These are phyloP conservation scores for Prunus padus DNA, from an alignment of 306 rosid species.

Conservation along the genomic window DNA sequence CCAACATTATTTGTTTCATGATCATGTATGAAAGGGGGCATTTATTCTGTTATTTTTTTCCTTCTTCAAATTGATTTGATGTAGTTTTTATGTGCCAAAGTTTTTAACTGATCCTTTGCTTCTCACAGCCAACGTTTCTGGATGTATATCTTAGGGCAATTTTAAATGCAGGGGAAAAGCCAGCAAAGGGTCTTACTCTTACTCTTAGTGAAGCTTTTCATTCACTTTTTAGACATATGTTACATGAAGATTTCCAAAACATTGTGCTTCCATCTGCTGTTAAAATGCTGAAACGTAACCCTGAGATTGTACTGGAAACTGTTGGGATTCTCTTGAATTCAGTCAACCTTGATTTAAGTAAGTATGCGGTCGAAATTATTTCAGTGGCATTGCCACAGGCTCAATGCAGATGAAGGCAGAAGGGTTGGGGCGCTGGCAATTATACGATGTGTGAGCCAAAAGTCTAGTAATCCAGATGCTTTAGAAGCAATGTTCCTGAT, in stretches of 20 bases:
- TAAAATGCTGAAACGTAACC: conserved; percentile 97
- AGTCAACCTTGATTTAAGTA: conserved; percentile 84
- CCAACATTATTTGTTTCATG: neutral
- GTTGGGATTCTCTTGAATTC: conserved; percentile 73
- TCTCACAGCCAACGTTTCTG: conserved; percentile 69
- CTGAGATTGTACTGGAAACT: conserved; percentile 92
- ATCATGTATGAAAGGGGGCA: conserved; percentile 1
- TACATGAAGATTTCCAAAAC: conserved; percentile 77
- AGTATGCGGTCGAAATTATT: conserved; percentile 83
- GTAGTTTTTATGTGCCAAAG: conserved; percentile 10
- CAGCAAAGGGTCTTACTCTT: conserved; percentile 46
- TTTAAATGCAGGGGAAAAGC: conserved; percentile 79
- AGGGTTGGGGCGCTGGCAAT: conserved; percentile 71
- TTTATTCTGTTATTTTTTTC: neutral
- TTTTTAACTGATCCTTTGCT: conserved; percentile 25
- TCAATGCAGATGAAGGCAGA: conserved; percentile 82
- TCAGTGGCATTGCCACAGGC: conserved; percentile 75
- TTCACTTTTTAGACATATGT: conserved; percentile 67
- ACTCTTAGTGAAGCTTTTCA: conserved; percentile 57
- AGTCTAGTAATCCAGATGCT: conserved; percentile 87
- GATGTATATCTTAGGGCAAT: conserved; percentile 79
- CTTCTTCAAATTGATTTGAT: neutral
- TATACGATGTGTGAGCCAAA: conserved; percentile 65
- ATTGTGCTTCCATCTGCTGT: conserved; percentile 71
- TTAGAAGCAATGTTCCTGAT: conserved; percentile 49